phyloP scores from a whole-genome alignment of 208 protist genomes.

The Lotmaria passim region DNA sequence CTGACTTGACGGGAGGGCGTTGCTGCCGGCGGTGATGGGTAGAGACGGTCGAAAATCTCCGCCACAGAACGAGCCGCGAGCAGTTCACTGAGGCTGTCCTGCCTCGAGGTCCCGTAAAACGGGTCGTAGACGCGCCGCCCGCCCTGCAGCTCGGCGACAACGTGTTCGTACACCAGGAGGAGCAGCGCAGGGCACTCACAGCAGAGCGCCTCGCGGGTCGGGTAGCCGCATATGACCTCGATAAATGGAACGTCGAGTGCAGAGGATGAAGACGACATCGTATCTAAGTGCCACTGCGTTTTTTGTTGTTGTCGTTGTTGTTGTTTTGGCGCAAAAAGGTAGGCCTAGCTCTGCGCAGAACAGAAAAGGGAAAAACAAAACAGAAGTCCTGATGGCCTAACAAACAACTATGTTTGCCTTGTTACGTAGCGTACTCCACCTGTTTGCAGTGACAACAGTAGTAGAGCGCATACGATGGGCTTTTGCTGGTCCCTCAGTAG shows the following conservation, averaged over 20 bases:
- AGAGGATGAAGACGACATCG: constrained; percentile 20
- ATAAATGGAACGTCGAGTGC: constrained; percentile 44
- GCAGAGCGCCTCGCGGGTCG: constrained; percentile 59
- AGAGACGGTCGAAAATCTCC: constrained; percentile 35
- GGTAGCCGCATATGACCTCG: constrained; percentile 56
- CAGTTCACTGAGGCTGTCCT: constrained; percentile 54
- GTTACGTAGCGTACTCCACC: too few species aligned
- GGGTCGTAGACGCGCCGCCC: constrained; percentile 48
- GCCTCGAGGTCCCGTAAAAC: constrained; percentile 30
- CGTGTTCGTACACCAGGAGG: constrained; percentile 68
- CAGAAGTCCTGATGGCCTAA: too few species aligned
- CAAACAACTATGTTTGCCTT: too few species aligned
- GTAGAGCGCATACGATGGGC: too few species aligned
- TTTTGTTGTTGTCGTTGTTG: too few species aligned
- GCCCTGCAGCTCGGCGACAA: constrained; percentile 46
- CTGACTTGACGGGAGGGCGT: not conserved
- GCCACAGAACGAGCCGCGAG: constrained; percentile 34
- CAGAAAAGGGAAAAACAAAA: too few species aligned
- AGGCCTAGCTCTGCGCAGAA: too few species aligned
- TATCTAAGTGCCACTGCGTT: too few species aligned
- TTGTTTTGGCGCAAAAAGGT: too few species aligned
- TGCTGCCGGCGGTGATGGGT: not conserved
- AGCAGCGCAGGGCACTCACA: constrained; percentile 72
- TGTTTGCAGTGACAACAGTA: too few species aligned
- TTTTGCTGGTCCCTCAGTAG: too few species aligned